These are phyloP conservation scores for Cytospora leucostoma DNA, from an alignment of 2,329 filamentous ascomycete species.

Conservation along the genomic window DNA sequence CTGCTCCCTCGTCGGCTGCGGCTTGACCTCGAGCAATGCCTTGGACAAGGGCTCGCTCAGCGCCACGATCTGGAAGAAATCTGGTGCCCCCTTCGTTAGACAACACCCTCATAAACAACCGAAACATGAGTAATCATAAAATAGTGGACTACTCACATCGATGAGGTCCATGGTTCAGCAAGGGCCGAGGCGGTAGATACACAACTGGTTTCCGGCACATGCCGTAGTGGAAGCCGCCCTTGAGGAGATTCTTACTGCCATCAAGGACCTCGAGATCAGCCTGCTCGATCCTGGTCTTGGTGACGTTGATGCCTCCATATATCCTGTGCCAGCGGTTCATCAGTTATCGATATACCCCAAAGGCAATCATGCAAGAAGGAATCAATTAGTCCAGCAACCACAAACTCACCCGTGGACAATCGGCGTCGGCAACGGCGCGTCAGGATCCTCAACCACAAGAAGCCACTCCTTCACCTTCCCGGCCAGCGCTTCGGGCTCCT, in stretches of 20 bases:
- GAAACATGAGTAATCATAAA: not conserved
- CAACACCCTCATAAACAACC: not conserved
- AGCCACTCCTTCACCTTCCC: constrained; percentile 46
- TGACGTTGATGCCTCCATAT: constrained; percentile 43
- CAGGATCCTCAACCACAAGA: constrained; percentile 49
- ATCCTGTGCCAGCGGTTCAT: constrained; percentile 32
- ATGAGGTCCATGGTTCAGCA: constrained; percentile 53
- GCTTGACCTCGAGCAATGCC: constrained; percentile 39
- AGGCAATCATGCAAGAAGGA: not conserved
- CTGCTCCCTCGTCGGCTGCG: constrained; percentile 45
- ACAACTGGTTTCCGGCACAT: constrained; percentile 42
- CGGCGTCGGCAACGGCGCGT: constrained; percentile 47
- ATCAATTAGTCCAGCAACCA: not conserved
- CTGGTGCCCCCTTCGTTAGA: constrained; percentile 30
- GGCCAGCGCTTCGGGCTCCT: constrained; percentile 34
- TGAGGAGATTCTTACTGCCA: constrained; percentile 35
- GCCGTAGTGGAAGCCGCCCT: constrained; percentile 51
- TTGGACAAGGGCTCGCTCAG: constrained; percentile 46
- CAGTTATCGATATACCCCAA: not conserved
- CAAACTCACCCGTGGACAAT: constrained; percentile 47
- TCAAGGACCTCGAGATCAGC: constrained; percentile 42
- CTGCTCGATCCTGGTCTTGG: constrained; percentile 37
- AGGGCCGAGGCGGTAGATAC: constrained; percentile 49
- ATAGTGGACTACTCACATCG: constrained; percentile 41
- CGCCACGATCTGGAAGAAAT: constrained; percentile 53